Base-by-base conservation (phyloP, 176 grass and related monocot species). In the Oryza officinalis region DNA sequence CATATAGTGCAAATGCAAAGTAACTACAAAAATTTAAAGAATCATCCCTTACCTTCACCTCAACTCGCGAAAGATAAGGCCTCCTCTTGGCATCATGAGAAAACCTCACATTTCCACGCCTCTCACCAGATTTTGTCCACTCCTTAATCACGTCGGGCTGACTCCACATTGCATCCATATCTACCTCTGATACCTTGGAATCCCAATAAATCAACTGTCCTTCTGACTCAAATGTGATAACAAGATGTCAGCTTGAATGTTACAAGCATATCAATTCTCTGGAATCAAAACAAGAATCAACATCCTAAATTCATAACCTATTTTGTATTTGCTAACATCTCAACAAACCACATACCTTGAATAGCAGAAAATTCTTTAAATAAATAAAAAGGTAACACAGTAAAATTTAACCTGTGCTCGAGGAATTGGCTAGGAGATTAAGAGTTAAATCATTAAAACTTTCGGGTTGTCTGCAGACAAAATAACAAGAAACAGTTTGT, bases 21-120 rank as follows among this genome's bases (percentile, higher is more conserved):
- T 84, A 64, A 60, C 52, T n/a, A 59, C 7, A 44, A 13, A 65
- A 67, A 33, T 57, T 69, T 84, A 43, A 27, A 61, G 43, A 84
- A 81, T 40, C 76, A 71, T 9, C 61, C 47, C 43, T 80, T 93
- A 98, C 96, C 92, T 93, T 98, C 64, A 95, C 96, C 83, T 98
- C 96, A 81, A 98, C 83, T 40, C 87, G 91, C 93, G 96, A 98
- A 86, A 98, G 96, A 91, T 98, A 98, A n/a, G 89, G 89, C 69
- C 80, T 98, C 65, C 95, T 95, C 81, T 98, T 86, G 65, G 76
- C 57, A 52, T 95, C 93, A 84, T 92, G 89, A 18, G 96, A 98
- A 83, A 95, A 95, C 74, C 89, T 87, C 45, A 98, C 91, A 86
- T 78, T 92, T 66, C 96, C 96, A 38, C 47, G 91, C 45, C 93